Conservation (phyloP, 148 eudicot species). For the Diospyros kaki region DNA sequence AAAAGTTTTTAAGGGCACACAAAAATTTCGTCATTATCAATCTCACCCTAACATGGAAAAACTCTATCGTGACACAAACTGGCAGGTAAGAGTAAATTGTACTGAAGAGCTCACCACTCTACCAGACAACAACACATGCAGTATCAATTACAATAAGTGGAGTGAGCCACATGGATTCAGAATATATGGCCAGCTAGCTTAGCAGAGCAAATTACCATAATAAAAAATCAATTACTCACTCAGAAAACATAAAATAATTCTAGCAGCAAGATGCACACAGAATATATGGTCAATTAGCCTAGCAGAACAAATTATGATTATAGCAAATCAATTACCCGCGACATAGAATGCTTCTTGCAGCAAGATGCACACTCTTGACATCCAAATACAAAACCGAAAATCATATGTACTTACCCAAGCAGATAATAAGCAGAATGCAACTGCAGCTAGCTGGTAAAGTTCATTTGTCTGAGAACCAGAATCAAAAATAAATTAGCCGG, state of each 20-base stretch:
- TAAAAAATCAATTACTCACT: conserved; percentile 2
- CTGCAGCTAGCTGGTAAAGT: conserved; percentile 94
- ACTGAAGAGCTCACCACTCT: neutral
- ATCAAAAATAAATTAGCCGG: conserved; percentile 6
- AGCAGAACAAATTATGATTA: no score
- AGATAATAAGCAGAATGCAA: conserved; percentile 96
- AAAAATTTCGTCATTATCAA: neutral
- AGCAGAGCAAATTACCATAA: neutral
- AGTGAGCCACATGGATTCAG: neutral
- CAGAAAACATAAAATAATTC: neutral
- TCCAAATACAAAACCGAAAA: neutral
- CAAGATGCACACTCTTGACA: neutral
- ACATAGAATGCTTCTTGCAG: no score
- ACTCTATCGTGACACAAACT: neutral
- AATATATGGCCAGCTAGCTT: neutral
- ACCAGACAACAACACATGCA: neutral
- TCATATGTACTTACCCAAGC: conserved; percentile 75
- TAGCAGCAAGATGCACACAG: neutral
- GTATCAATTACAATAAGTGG: neutral
- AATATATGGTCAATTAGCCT: no score
- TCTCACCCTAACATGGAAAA: neutral
- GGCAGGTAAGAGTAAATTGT: neutral
- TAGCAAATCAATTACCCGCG: no score
- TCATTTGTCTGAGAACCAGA: conserved; percentile 78
- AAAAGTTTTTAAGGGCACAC: neutral